Percentiles rank a stretch among this genome's conserved stretches.
Evolutionary conservation across 164 flowering plant species (phyloP).

Genomic region (Chimonanthus salicifolius): DNA sequence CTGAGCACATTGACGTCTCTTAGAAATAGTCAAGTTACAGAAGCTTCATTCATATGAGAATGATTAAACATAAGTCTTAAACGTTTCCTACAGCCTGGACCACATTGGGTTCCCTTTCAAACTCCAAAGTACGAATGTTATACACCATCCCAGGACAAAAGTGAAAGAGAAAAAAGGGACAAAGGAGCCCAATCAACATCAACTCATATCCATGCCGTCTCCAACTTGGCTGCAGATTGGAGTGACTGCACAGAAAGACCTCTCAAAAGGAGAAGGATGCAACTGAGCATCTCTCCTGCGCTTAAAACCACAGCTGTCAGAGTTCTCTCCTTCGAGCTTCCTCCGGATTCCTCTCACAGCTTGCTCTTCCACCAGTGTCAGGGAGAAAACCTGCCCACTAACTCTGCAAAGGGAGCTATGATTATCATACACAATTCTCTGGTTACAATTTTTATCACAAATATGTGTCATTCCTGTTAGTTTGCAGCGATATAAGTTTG

Average conservation of each 20-base stretch:
- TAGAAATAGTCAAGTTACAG: constrained; percentile 26
- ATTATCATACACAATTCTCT: constrained; percentile 92
- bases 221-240: constrained; percentile 95
- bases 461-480: constrained; percentile 87
- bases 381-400: constrained; percentile 78
- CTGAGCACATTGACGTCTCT: constrained; percentile 16
- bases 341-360: constrained; percentile 90
- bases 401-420: constrained; percentile 92
- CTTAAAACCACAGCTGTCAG: constrained; percentile 74
- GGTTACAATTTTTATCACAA: constrained; percentile 99
- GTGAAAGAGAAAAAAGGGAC: neutral
- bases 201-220: constrained; percentile 95
- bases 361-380: constrained; percentile 69
- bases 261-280: constrained; percentile 93
- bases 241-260: constrained; percentile 69
- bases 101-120: constrained; percentile 26
- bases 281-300: constrained; percentile 74
- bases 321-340: constrained; percentile 69
- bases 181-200: constrained; percentile 17
- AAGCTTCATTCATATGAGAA: constrained; percentile 33
- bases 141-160: constrained; percentile 14
- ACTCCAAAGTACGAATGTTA: constrained; percentile 22
- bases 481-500: constrained; percentile 90
- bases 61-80: constrained; percentile 21
- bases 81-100: constrained; percentile 41